Percentiles rank a stretch among this genome's conserved stretches.
These are phyloP conservation scores for Pinus albicaulis DNA, from an alignment of 75 land plant species.

Conservation along the genomic window DNA sequence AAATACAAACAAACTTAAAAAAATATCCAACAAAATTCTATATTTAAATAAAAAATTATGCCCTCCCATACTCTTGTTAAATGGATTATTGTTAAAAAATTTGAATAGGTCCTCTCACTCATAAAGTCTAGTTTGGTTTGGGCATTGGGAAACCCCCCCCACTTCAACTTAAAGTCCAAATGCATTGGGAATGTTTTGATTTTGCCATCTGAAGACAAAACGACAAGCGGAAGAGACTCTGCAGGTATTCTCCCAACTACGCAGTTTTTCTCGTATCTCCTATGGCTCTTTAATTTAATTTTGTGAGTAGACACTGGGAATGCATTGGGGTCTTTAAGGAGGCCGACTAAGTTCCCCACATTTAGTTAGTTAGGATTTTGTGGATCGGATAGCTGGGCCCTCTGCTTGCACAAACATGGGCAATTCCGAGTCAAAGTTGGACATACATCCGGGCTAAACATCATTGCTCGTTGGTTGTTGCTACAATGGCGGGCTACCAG, in stretches of 20 bases:
- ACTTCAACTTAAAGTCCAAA: neutral
- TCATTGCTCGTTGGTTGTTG: neutral
- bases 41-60: too few species aligned
- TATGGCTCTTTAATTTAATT: neutral
- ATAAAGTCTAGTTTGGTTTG: neutral
- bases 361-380: constrained; percentile 12
- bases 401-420: neutral
- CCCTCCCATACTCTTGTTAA: too few species aligned
- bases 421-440: neutral
- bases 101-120: too few species aligned
- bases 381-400: constrained; percentile 8
- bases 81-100: too few species aligned
- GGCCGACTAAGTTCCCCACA: neutral
- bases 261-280: neutral
- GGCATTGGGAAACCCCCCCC: neutral
- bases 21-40: too few species aligned
- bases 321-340: neutral
- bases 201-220: neutral
- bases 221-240: neutral
- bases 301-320: neutral
- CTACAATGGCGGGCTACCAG: neutral
- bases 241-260: neutral
- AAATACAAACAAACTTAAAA: too few species aligned
- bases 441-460: neutral
- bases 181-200: constrained; percentile 7